Base-by-base conservation (phyloP, 2,329 filamentous ascomycete genomes). In the Claviceps monticola region DNA sequence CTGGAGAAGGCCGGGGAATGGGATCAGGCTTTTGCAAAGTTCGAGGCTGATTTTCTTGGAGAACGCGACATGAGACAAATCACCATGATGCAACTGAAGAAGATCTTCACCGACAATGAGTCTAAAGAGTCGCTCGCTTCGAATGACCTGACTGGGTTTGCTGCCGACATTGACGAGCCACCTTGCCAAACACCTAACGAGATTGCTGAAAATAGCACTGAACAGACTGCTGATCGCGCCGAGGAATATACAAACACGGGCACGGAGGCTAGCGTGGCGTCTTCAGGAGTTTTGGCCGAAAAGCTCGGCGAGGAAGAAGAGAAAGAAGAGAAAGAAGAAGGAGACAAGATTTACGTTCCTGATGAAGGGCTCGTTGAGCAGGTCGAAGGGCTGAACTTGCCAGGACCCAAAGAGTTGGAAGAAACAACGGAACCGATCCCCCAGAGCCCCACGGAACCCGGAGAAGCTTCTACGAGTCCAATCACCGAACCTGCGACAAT, bases 51-150 rank as follows among this genome's bases (percentile, higher is more conserved):
- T 59, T 98, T 91, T 68, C 84, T 98, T 60, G 91, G 91, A 0
- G 94, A 98, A 66, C 97, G 95, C 62, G 93, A 98, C 69, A 95
- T 98, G 61, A 80, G 89, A 56, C 83, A 93, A 60, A 73, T 98
- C 55, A 95, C 93, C 13, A 88, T 91, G 53, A 76, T 96, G 55
- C 94, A 98, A 64, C 73, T 98, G 53, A 91, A 87, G 64, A 95
- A 94, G 65, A 87, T 98, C 65, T 98, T 98, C 63, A 80, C 91
- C 7, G 90, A 97, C 64, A 85, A 89, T 59, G 88, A 90, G 56
- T 89, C 88, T 2, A 84, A 86, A 54, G 83, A 88, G 53, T 86
- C 86, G 1, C 70, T 90, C 16, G 74, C 76, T 5, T 80, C 84
- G 6, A 79, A 79, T 13, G 88, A 94, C 48, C 81, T 86, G 43